Percentiles rank a stretch among this genome's conserved stretches.
Evolutionary conservation across 805 yeast species (phyloP).

Genomic region (Wickerhamomyces rabaulensis): DNA sequence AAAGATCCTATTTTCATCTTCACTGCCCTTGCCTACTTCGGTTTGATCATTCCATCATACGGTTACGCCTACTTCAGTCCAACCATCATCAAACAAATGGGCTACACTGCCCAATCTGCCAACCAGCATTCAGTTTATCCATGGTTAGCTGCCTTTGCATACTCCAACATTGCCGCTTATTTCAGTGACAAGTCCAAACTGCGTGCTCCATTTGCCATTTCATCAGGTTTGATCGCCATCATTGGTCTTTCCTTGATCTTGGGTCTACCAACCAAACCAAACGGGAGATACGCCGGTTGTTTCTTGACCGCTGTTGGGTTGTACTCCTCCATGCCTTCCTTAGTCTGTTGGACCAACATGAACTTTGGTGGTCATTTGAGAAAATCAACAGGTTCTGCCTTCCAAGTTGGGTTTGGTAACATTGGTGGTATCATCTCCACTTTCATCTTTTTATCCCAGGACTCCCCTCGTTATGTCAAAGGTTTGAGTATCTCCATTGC

Average conservation of each 20-base stretch:
- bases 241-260: slow-evolving; percentile 31
- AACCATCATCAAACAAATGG: slow-evolving; percentile 33
- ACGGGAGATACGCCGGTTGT: slow-evolving; percentile 35
- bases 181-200: slow-evolving; percentile 49
- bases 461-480: slow-evolving; percentile 34
- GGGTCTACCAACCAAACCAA: slow-evolving; percentile 33
- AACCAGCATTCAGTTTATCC: slow-evolving; percentile 83
- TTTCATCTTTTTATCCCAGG: slow-evolving; percentile 30
- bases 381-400: slow-evolving; percentile 34
- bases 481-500: slow-evolving; percentile 41
- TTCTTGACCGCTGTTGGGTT: slow-evolving; percentile 34
- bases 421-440: slow-evolving; percentile 36
- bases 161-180: slow-evolving; percentile 56
- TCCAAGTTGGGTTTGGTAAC: slow-evolving; percentile 35
- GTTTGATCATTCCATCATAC: slow-evolving; percentile 34
- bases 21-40: slow-evolving; percentile 31
- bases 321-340: slow-evolving; percentile 32
- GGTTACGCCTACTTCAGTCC: slow-evolving; percentile 43
- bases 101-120: slow-evolving; percentile 63
- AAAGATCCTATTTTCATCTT: slow-evolving; percentile 50
- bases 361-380: slow-evolving; percentile 35
- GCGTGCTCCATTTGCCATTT: slow-evolving; percentile 39
- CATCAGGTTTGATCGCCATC: slow-evolving; percentile 27
- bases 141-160: slow-evolving; percentile 73
- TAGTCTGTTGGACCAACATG: slow-evolving; percentile 33